These are phyloP conservation scores for Xylaria sp. DNA, from an alignment of 2,329 filamentous ascomycete genomes.

Conservation along the genomic window DNA sequence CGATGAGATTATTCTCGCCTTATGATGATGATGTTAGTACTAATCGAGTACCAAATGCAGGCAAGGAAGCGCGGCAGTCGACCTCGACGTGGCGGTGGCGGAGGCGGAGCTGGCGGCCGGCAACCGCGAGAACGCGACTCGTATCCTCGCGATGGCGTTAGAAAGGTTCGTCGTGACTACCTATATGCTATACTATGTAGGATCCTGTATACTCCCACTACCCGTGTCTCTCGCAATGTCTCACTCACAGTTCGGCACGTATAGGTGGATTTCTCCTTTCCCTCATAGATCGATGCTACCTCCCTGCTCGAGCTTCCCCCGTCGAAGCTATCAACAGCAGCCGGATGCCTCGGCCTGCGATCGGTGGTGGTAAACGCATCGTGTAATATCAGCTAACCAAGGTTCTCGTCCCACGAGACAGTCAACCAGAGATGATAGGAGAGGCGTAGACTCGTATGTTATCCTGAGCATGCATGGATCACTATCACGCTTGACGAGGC, in stretches of 20 bases:
- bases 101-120: constrained; percentile 37
- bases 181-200: too few species aligned
- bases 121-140: constrained; percentile 54
- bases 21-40: constrained; percentile 10
- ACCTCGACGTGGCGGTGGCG: constrained; percentile 46
- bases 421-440: constrained; percentile 68
- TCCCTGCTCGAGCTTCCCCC: constrained; percentile 44
- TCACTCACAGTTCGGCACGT: constrained; percentile 37
- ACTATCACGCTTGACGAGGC: constrained; percentile 21
- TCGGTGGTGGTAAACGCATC: constrained; percentile 53
- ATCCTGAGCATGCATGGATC: constrained; percentile 10
- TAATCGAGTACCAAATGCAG: constrained; percentile 8
- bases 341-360: constrained; percentile 52
- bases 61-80: constrained; percentile 44
- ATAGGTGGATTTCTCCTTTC: constrained; percentile 52
- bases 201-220: background rate
- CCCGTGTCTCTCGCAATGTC: constrained; percentile 1
- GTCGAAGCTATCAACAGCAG: constrained; percentile 49
- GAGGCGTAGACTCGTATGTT: constrained; percentile 77
- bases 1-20: background rate
- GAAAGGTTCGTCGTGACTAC: constrained; percentile 74
- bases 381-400: constrained; percentile 61
- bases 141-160: constrained; percentile 84
- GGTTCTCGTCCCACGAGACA: constrained; percentile 57
- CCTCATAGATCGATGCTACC: constrained; percentile 46